Base-by-base conservation (phyloP, 2,329 filamentous ascomycete species). In the Aspergillus fumigatiaffinis region DNA sequence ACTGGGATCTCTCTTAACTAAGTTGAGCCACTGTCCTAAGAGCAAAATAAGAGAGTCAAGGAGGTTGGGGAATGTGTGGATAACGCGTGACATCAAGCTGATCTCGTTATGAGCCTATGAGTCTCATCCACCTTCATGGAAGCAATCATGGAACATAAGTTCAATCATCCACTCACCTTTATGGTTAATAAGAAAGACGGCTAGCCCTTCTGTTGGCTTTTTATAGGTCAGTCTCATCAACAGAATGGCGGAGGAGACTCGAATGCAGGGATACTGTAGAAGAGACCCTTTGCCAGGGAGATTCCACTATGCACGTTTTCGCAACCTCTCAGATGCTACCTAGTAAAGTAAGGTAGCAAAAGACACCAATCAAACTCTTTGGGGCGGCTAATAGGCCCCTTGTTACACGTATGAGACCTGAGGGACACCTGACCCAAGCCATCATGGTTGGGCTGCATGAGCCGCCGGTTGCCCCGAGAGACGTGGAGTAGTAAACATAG, bases 381-480 rank as follows among this genome's bases (percentile, higher is more conserved):
- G 12, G 5, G n/a, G 20, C 26, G 26, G 23, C 17, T 28, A 41
- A 51, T 35, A 8, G 50, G 20, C 12, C 49, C 20, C 50, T 51
- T 32, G 29, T 41, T 41, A 35, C 26, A 2, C 50, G 41, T 7
- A n/a, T 51, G 21, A 5, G 38, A 20, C 12, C 10, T 2, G 1
- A 29, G 28, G 12, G 29, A 32, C 29, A 21, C 46, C 35, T 14
- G 42, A 54, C 44, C 38, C 21, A 20, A 54, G 38, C n/a, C 41
- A 48, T 51, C 26, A 41, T 55, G 44, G 53, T 44, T 29, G 50
- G 46, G 46, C 53, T 26, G 52, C 38, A 53, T 54, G 50, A 54
- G 23, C 50, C 53, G 57, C 32, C 53, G 59, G 67, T 69, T 69
- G 67, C 67, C 67, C 67, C 65, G 64, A 67, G 67, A 63, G 58